These are phyloP conservation scores for Penicillium sp. DNA, from an alignment of 2,329 filamentous ascomycete species.

Conservation along the genomic window DNA sequence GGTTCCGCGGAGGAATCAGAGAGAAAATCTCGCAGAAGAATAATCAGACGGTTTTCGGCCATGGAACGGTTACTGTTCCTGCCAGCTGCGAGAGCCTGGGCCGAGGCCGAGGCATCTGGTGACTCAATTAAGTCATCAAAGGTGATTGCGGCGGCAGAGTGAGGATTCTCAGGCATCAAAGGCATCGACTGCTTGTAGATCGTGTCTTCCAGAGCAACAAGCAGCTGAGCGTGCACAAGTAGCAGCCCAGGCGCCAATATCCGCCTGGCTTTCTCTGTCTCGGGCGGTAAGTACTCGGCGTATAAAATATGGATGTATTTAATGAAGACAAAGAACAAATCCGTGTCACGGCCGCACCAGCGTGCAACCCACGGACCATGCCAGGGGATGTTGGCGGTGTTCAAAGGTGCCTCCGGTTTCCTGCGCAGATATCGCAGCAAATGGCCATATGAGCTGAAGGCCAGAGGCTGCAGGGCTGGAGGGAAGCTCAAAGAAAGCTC, in stretches of 20 bases:
- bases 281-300: slow-evolving; percentile 62
- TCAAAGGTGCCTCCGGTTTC: slow-evolving; percentile 61
- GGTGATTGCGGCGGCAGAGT: slow-evolving; percentile 51
- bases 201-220: slow-evolving; percentile 73
- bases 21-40: slow-evolving; percentile 75
- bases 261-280: slow-evolving; percentile 51
- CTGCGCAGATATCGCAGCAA: slow-evolving; percentile 58
- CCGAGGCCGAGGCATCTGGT: slow-evolving; percentile 62
- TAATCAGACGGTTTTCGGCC: slow-evolving; percentile 81
- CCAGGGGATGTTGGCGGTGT: slow-evolving; percentile 72
- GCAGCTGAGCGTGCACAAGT: slow-evolving; percentile 73
- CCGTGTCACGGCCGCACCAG: slow-evolving; percentile 82
- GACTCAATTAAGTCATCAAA: slow-evolving; percentile 62
- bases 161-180: slow-evolving; percentile 45
- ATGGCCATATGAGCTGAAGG: slow-evolving; percentile 58
- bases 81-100: slow-evolving; percentile 58
- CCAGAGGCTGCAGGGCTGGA: slow-evolving; percentile 56
- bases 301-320: slow-evolving; percentile 80
- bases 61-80: slow-evolving; percentile 69
- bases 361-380: slow-evolving; percentile 76
- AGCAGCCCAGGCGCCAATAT: slow-evolving; percentile 70
- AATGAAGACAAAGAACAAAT: slow-evolving; percentile 85
- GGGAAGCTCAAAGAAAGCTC: slow-evolving; percentile 67
- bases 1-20: slow-evolving; percentile 55
- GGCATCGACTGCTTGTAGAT: slow-evolving; percentile 64